Percentiles rank a stretch among this genome's conserved stretches.
These are phyloP conservation scores for Fusarium camptoceras DNA, from an alignment of 2,329 filamentous ascomycete species.

Conservation along the genomic window DNA sequence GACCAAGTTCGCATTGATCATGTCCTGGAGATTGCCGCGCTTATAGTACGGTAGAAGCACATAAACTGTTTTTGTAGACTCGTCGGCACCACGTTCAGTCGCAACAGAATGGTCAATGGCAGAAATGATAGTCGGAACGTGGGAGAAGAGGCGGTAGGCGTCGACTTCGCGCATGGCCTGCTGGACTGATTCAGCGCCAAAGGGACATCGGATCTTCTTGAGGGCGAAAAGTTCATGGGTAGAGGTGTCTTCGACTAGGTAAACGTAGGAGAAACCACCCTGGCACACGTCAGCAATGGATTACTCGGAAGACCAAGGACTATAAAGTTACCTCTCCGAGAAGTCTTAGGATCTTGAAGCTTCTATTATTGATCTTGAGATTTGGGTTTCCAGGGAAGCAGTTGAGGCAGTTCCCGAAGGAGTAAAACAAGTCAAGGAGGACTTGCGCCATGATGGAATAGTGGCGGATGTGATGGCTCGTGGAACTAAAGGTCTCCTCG, in stretches of 20 bases:
- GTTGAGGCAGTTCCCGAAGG: conserved; percentile 92
- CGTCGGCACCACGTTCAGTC: conserved; percentile 74
- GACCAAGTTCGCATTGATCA: conserved; percentile 98
- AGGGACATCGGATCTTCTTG: conserved; percentile 99
- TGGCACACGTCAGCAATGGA: conserved; percentile 50
- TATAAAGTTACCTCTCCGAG: conserved; percentile 80
- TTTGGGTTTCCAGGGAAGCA: conserved; percentile 96
- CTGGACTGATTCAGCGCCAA: conserved; percentile 94
- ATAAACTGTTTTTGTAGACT: conserved; percentile 89
- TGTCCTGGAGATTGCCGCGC: conserved; percentile 94
- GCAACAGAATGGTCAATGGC: conserved; percentile 85
- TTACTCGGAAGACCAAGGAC: background rate
- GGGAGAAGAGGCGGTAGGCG: conserved; percentile 90
- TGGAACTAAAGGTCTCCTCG: background rate
- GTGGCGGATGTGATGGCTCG: background rate
- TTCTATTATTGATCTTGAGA: conserved; percentile 92
- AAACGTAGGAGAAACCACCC: conserved; percentile 99
- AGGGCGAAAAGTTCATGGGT: conserved; percentile 89
- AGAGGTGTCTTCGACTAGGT: conserved; percentile 92
- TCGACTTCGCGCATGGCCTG: conserved; percentile 97
- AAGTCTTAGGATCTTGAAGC: conserved; percentile 94
- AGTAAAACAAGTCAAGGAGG: conserved; percentile 89
- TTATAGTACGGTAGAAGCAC: conserved; percentile 96
- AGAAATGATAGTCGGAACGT: conserved; percentile 87
- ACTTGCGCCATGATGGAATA: conserved; percentile 77